Evolutionary conservation across 2,329 filamentous ascomycete species (phyloP), one percentile per base, ranked within the genome.

Genomic region (Acrodontium crateriforme): DNA sequence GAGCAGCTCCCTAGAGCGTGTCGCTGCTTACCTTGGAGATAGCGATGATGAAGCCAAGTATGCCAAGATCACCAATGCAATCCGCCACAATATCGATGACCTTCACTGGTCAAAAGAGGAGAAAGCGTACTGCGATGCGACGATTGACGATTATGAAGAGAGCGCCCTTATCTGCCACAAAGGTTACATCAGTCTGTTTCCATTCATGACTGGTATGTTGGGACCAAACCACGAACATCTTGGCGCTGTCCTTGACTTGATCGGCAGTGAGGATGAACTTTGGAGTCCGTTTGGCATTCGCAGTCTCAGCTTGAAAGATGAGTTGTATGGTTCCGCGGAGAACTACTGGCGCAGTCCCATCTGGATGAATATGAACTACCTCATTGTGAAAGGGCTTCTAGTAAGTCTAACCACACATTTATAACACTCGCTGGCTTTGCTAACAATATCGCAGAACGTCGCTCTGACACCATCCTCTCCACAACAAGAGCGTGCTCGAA

Each of bases 261-360:
- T 98, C 18, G 71, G 67, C 9, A 74, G 93, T 46, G 74, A 83
- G 39, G 69, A 84, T 4, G 77, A 94, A 48, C 63, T 98, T n/a
- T 95, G 85, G 74, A 92, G 79, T 47, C 68, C 76, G 2, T 74
- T 80, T 45, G 89, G 89, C n/a, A 70, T 98, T 37, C 70, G 87
- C 35, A 93, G 84, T 55, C 55, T 98, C 53, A 93, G 84, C 58
- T 78, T 78, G 58, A 72, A 73, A 44, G 78, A 87, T 46, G 65
- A 77, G 46, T 71, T 83, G 36, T 95, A 94, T 53, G 83, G 78
- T 21, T 92, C 84, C 0, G 81, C 67, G 2, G 89, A 98, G 61
- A 94, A 98, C 55, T 98, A 98, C 62, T 98, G 89, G 87, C 71
- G 84, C 37, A 80, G 82, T 39, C 84, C 89, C 0, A 69, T 95